Evolutionary conservation across 2,329 filamentous ascomycete species (phyloP), one percentile per base, ranked within the genome.

Genomic region (Monilinia fructicola): DNA sequence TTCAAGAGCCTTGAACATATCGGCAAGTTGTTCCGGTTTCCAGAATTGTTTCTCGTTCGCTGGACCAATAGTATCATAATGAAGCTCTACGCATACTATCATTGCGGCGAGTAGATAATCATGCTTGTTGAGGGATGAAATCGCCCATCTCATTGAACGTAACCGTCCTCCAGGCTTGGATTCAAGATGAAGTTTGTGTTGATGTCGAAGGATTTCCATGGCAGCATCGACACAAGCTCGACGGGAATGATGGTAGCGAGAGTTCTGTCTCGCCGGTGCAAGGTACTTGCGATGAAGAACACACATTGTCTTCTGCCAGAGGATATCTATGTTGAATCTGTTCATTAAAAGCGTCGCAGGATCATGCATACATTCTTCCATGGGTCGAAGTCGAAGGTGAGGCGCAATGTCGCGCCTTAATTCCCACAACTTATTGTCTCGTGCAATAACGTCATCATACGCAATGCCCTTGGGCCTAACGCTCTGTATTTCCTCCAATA

Each of bases 271-370:
- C 6, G 93, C 91, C 67, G 88, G 86, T n/a, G 86, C 82, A 67
- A 97, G 84, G 76, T 95, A 97, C 70, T 93, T 93, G 61, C 93
- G 86, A 77, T 99, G 95, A 50, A 99, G 84, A 28, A 97, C 85
- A 73, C 92, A 96, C 73, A 96, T 84, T 23, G 93, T 90, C 79
- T 96, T 97, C 70, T 96, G 88, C 75, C 93, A 96, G 6, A 97
- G 80, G 60, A 95, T 89, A 69, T 95, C 91, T 42, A 97, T 81
- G 66, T 90, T 90, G 76, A 93, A 93, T 38, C 93, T 88, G 62
- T 93, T 90, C 80, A 96, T 90, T 67, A 97, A 88, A 68, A 95
- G 85, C 35, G 92, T 91, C 77, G 95, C 87, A 23, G 96, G 88
- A 73, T 97, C 93, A 56, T 88, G 83, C 5, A 86, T 88, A 53